Evolutionary conservation across 371 early-diverging fungal genomes (phyloP).

Genomic region (Rhizomucor miehei): DNA sequence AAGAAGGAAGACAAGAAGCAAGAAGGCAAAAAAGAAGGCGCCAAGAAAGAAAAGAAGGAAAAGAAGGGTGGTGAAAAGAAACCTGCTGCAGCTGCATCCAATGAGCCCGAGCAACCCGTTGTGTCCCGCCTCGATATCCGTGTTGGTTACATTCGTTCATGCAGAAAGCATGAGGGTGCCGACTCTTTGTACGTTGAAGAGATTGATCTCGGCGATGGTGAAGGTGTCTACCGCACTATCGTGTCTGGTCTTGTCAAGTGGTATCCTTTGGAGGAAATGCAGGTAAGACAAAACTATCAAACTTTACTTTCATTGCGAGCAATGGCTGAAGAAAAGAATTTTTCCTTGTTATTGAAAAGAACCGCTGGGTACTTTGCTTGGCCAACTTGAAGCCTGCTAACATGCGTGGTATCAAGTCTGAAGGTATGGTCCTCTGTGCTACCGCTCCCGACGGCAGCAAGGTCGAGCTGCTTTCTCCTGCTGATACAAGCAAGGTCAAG

Average conservation of each 20-base stretch:
- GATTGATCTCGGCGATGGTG: constrained; percentile 83
- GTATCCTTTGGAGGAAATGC: constrained; percentile 87
- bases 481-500: constrained; percentile 68
- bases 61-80: constrained; percentile 30
- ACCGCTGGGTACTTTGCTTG: constrained; percentile 42
- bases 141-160: constrained; percentile 85
- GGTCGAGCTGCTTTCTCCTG: constrained; percentile 90
- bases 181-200: constrained; percentile 94
- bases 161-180: constrained; percentile 89
- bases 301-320: neutral
- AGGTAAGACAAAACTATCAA: constrained; percentile 24
- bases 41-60: constrained; percentile 59
- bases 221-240: constrained; percentile 82
- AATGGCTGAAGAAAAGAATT: neutral
- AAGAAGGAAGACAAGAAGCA: constrained; percentile 25
- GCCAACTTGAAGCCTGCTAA: constrained; percentile 92
- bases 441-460: constrained; percentile 79
- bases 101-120: constrained; percentile 55
- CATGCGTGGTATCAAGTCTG: constrained; percentile 94
- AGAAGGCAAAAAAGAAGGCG: constrained; percentile 42
- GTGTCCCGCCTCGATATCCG: constrained; percentile 89
- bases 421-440: constrained; percentile 94
- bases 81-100: constrained; percentile 28
- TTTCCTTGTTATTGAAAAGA: constrained; percentile 14
- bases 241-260: constrained; percentile 93